These are phyloP conservation scores for Sungouiozyma intestinalis DNA, from an alignment of 805 yeast species.

Conservation along the genomic window DNA sequence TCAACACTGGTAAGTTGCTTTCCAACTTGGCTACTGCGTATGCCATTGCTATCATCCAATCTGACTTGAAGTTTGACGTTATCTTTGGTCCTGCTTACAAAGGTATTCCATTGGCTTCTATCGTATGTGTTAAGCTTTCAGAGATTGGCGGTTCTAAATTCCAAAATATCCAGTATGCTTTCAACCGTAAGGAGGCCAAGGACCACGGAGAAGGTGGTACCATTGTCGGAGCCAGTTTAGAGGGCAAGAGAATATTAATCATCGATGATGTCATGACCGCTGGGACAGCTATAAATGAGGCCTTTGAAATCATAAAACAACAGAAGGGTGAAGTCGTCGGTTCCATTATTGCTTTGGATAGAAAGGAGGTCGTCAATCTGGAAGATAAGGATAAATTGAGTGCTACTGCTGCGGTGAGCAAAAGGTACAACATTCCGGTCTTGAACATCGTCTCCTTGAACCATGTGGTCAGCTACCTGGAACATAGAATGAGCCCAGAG, in stretches of 20 bases:
- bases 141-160: conserved; percentile 80
- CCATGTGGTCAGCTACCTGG: conserved; percentile 60
- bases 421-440: conserved; percentile 72
- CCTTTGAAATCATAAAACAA: conserved; percentile 61
- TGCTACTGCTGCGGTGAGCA: conserved; percentile 73
- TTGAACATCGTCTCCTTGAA: conserved; percentile 65
- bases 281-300: conserved; percentile 95
- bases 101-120: conserved; percentile 91
- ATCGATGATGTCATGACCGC: conserved; percentile 98
- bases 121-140: conserved; percentile 83
- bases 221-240: conserved; percentile 75
- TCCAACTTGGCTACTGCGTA: conserved; percentile 80
- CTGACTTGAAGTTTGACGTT: conserved; percentile 79
- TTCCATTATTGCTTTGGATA: conserved; percentile 82
- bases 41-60: conserved; percentile 75
- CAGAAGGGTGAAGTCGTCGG: conserved; percentile 74
- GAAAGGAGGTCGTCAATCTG: conserved; percentile 81
- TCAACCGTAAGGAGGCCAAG: conserved; percentile 92
- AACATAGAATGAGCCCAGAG: conserved; percentile 44
- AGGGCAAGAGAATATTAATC: conserved; percentile 64
- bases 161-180: conserved; percentile 71
- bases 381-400: conserved; percentile 37
- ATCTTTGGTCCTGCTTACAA: conserved; percentile 97
- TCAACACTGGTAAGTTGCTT: conserved; percentile 68
- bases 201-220: conserved; percentile 98